Conservation (phyloP, 495 filamentous ascomycete species). For the Xylaria intraflava region DNA sequence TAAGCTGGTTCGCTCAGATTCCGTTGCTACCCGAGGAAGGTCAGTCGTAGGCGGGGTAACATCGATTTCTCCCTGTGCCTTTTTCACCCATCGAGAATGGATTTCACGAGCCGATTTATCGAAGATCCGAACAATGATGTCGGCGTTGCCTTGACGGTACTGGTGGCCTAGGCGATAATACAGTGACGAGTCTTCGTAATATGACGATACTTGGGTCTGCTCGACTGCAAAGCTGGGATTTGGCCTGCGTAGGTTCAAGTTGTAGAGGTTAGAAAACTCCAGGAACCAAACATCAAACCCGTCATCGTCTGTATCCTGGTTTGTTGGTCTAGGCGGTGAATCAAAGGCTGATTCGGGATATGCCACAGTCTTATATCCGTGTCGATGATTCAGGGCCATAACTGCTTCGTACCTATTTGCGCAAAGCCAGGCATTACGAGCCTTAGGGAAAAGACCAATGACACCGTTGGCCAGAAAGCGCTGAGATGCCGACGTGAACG, state of each 20-base stretch:
- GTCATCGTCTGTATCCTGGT: neutral
- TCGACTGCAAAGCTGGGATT: conserved; percentile 15
- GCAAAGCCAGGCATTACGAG: neutral
- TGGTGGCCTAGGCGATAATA: conserved; percentile 18
- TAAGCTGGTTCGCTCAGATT: conserved; percentile 16
- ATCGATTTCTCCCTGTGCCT: conserved; percentile 11
- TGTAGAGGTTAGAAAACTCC: conserved; percentile 25
- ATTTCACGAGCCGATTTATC: conserved; percentile 18
- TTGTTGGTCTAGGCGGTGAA: conserved; percentile 10
- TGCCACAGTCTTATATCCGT: neutral
- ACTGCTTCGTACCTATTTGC: conserved; percentile 2
- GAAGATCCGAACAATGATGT: conserved; percentile 13
- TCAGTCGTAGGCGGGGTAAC: conserved; percentile 14
- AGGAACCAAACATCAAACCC: conserved; percentile 27
- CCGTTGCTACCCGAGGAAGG: conserved; percentile 17
- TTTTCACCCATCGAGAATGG: conserved; percentile 25
- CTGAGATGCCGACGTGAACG: neutral
- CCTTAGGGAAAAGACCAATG: neutral
- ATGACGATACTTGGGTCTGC: conserved; percentile 6
- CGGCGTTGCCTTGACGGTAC: conserved; percentile 16
- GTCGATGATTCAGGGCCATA: conserved; percentile 1
- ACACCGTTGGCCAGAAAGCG: neutral
- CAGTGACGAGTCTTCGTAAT: conserved; percentile 18
- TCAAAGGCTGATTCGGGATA: neutral
- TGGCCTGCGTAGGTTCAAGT: conserved; percentile 19